Evolutionary conservation across 441 rosid genomes (phyloP), one percentile per base, ranked within the genome.

Genomic region (Syzygium syzygioides): DNA sequence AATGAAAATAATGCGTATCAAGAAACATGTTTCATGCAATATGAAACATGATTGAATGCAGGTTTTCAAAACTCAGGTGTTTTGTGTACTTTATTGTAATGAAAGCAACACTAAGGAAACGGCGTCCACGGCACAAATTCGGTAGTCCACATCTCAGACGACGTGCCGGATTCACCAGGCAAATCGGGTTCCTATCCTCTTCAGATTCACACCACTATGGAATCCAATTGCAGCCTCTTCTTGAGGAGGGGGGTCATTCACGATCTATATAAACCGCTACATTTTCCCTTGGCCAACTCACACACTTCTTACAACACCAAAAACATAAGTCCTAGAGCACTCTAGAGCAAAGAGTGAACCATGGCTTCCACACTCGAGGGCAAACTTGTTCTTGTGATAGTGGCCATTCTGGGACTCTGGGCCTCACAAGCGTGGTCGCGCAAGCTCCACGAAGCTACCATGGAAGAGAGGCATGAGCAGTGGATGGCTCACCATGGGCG

Each of bases 401-500:
- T 76, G 83, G 45, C 83, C 83, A 13, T 76, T 25, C 83, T 76
- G 23, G 83, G 83, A 13, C 83, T 76, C n/a, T 41, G 28, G n/a
- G 17, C 41, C 55, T n/a, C 34, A 26, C 50, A 13, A 30, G 54
- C 30, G 1, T 30, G 45, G 53, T 88, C 90, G 9, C 84, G 90
- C 3, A 41, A 76, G 7, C 30, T 88, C 53, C 25, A 32, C 2
- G 87, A 85, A 20, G 55, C 48, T 28, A 26, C 85, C 68, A 85
- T 88, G 41, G 14, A 14, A 4, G 85, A 85, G 85, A 66, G 53
- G 45, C 64, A 86, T 56, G 86, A 89, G 50, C 86, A 57, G 34
- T 89, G 90, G 90, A 34, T 89, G 86, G 52, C 83, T 71, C 80
- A 14, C 55, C 20, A 86, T 45, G 90, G 83, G 6, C 52, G 55